Conservation (phyloP, 169 alveolate genomes). For the Cryptosporidium viatorum region DNA sequence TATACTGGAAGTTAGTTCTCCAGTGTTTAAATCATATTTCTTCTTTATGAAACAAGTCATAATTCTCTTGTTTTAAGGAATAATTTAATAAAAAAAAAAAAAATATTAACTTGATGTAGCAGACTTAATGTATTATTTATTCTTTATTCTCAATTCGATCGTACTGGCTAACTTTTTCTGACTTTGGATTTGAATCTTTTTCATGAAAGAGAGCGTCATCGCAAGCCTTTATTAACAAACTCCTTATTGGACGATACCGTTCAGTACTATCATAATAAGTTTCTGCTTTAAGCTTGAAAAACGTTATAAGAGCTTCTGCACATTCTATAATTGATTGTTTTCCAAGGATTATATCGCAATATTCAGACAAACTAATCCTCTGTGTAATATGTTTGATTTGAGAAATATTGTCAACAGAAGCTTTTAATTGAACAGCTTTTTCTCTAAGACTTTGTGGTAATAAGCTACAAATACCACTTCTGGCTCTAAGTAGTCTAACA, state of each 20-base stretch:
- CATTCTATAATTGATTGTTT: conserved; percentile 67
- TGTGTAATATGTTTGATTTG: conserved; percentile 29
- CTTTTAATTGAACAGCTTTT: conserved; percentile 39
- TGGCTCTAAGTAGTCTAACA: conserved; percentile 20
- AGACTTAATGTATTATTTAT: neutral
- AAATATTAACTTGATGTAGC: neutral
- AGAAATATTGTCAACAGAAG: conserved; percentile 34
- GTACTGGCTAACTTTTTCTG: neutral
- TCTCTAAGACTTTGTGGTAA: conserved; percentile 14
- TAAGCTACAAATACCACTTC: conserved; percentile 58
- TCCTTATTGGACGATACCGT: conserved; percentile 23
- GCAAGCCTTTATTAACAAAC: conserved; percentile 37
- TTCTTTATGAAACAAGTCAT: neutral
- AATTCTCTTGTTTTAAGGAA: neutral
- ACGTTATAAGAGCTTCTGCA: conserved; percentile 45
- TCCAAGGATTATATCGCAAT: conserved; percentile 58
- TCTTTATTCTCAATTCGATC: conserved; percentile 5
- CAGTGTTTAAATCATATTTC: neutral
- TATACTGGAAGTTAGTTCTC: conserved; percentile 9
- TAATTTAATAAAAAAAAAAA: neutral
- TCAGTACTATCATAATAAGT: conserved; percentile 29
- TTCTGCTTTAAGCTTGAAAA: conserved; percentile 46
- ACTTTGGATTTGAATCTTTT: neutral
- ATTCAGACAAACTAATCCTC: conserved; percentile 34
- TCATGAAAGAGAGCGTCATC: conserved; percentile 20